Conservation (phyloP, 2,329 filamentous ascomycete species). For the Penicillium concentricum region DNA sequence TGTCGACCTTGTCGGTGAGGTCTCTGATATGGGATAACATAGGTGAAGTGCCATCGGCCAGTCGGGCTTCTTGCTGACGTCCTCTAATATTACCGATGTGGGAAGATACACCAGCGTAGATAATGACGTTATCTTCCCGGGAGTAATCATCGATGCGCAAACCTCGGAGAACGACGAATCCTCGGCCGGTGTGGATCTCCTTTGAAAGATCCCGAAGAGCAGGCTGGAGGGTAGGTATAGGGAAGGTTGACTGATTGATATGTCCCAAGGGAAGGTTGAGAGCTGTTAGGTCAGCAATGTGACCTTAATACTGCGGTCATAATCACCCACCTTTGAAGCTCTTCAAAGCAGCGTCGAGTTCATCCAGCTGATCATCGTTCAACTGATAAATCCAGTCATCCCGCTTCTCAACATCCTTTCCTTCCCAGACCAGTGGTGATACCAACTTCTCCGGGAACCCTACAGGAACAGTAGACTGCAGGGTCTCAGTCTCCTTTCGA, state of each 20-base stretch:
- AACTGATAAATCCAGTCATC: conserved; percentile 38
- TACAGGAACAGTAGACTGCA: conserved; percentile 32
- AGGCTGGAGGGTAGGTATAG: conserved; percentile 37
- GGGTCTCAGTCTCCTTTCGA: conserved; percentile 18
- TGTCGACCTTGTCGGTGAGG: conserved; percentile 36
- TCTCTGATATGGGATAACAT: conserved; percentile 64
- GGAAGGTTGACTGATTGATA: conserved; percentile 48
- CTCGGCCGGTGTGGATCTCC: conserved; percentile 42
- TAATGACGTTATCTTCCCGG: conserved; percentile 35
- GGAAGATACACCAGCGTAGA: conserved; percentile 46
- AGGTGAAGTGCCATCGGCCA: conserved; percentile 34
- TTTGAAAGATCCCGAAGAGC: conserved; percentile 34
- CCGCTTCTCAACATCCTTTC: conserved; percentile 33
- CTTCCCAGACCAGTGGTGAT: conserved; percentile 51
- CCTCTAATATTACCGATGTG: conserved; percentile 43
- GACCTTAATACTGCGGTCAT: not conserved
- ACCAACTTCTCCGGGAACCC: conserved; percentile 44
- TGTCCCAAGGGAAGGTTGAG: conserved; percentile 24
- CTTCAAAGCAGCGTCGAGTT: conserved; percentile 44
- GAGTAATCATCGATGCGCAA: conserved; percentile 38
- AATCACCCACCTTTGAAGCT: conserved; percentile 41
- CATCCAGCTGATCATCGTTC: conserved; percentile 37
- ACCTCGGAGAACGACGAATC: conserved; percentile 48
- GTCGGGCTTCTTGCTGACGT: conserved; percentile 40
- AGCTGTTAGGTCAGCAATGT: conserved; percentile 30